Evolutionary conservation across 2,329 filamentous ascomycete genomes (phyloP).

Genomic region (Sclerotinia subarctica): DNA sequence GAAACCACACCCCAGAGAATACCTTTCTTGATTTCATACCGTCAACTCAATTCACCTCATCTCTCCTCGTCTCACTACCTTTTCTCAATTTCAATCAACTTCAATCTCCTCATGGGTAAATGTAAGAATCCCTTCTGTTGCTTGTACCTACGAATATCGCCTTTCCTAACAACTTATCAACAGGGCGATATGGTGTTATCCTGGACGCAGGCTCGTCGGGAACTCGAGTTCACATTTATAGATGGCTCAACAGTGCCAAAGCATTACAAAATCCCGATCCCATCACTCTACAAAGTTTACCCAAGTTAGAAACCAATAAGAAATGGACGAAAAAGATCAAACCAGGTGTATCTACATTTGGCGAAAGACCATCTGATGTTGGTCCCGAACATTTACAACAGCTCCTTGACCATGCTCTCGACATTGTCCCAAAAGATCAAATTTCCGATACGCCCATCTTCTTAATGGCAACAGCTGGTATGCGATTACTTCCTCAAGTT

Average conservation of each 20-base stretch:
- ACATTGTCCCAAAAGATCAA: constrained; percentile 71
- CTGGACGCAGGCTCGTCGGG: constrained; percentile 97
- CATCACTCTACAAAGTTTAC: constrained; percentile 65
- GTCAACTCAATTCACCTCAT: not conserved
- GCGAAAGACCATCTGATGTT: constrained; percentile 69
- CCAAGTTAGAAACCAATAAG: constrained; percentile 78
- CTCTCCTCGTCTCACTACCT: not conserved
- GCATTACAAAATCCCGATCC: constrained; percentile 60
- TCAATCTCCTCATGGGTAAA: constrained; percentile 20
- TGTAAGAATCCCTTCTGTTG: not conserved
- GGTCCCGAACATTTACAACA: constrained; percentile 77
- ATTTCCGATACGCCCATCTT: constrained; percentile 87
- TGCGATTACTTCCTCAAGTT: constrained; percentile 74
- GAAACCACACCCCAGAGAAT: not conserved
- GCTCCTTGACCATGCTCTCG: constrained; percentile 77
- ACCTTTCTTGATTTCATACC: no score
- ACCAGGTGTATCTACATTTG: constrained; percentile 89
- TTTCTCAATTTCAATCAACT: not conserved
- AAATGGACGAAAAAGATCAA: constrained; percentile 92
- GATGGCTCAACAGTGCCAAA: constrained; percentile 76
- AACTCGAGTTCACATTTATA: constrained; percentile 90
- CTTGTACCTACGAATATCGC: not conserved
- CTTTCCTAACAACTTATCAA: not conserved
- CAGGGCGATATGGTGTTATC: constrained; percentile 78
- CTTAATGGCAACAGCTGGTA: constrained; percentile 91